These are phyloP conservation scores for Irineochytrium annulatum DNA, from an alignment of 192 early-diverging fungal genomes.

Conservation along the genomic window DNA sequence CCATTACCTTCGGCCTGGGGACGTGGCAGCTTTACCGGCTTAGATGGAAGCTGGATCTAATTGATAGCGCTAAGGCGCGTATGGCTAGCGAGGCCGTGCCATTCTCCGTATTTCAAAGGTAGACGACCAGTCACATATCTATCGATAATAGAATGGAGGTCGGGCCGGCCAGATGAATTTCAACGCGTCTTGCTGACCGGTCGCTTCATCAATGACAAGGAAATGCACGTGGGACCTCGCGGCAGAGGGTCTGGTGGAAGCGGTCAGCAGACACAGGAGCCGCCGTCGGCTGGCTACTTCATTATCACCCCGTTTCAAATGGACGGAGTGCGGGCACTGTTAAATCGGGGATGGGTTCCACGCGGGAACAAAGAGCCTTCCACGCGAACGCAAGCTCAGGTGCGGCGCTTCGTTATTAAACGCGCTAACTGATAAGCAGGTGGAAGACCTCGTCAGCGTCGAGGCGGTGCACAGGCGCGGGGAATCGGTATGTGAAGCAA, in stretches of 20 bases:
- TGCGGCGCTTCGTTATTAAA: constrained; percentile 15
- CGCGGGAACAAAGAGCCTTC: constrained; percentile 21
- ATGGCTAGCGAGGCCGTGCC: constrained; percentile 60
- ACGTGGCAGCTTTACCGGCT: constrained; percentile 76
- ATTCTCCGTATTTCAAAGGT: constrained; percentile 25
- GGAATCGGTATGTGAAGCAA: constrained; percentile 43
- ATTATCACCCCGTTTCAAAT: constrained; percentile 35
- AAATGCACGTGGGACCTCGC: constrained; percentile 81
- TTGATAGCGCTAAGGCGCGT: constrained; percentile 64
- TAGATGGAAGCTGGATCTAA: constrained; percentile 81
- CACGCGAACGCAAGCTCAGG: constrained; percentile 1
- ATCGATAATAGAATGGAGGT: constrained; percentile 39
- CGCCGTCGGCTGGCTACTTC: constrained; percentile 27
- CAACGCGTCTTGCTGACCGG: constrained; percentile 69
- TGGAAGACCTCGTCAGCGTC: constrained; percentile 50
- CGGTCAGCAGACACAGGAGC: constrained; percentile 6
- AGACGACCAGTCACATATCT: background rate
- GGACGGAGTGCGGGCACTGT: constrained; percentile 57
- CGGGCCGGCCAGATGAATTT: constrained; percentile 55
- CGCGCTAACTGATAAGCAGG: constrained; percentile 23
- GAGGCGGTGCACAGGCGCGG: constrained; percentile 64
- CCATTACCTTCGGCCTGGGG: constrained; percentile 22
- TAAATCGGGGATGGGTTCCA: constrained; percentile 88
- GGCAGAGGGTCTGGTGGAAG: constrained; percentile 9
- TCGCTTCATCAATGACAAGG: constrained; percentile 63